Conservation (phyloP, 768 basidiomycete genomes). For the Mrakia frigida region DNA sequence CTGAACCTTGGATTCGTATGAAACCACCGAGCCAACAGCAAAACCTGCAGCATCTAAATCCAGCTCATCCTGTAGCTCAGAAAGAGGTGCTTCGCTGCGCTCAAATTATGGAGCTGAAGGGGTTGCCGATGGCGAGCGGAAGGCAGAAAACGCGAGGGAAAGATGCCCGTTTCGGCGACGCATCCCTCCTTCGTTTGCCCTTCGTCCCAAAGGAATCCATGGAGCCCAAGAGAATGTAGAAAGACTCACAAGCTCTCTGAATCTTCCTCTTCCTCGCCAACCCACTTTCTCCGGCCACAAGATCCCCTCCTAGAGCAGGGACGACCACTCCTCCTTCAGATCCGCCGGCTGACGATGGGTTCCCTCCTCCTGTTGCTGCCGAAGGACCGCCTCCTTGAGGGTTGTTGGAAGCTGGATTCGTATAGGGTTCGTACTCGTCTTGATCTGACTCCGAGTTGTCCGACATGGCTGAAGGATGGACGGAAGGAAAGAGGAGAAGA, state of each 20-base stretch:
- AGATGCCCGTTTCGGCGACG: too few species aligned
- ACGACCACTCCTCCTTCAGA: not conserved
- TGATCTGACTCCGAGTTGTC: constrained; percentile 16
- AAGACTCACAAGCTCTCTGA: constrained; percentile 15
- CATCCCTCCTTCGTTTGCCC: not conserved
- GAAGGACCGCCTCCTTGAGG: not conserved
- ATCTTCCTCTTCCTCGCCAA: constrained; percentile 23
- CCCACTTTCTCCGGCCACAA: not conserved
- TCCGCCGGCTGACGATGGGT: not conserved
- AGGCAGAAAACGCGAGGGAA: too few species aligned
- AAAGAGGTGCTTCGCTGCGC: too few species aligned
- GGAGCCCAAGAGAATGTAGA: not conserved
- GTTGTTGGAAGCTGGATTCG: not conserved
- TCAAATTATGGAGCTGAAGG: too few species aligned
- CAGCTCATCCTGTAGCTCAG: too few species aligned
- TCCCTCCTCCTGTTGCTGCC: not conserved
- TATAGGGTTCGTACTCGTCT: constrained; percentile 14
- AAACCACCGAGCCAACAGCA: not conserved
- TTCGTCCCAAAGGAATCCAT: not conserved
- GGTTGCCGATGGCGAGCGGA: too few species aligned
- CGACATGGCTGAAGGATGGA: not conserved
- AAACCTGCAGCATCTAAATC: too few species aligned
- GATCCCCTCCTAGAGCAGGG: not conserved
- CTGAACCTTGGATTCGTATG: not conserved
- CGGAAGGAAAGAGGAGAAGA: not conserved